Conservation (phyloP, 2,329 filamentous ascomycete genomes). For the Amauroascus verrucosus region DNA sequence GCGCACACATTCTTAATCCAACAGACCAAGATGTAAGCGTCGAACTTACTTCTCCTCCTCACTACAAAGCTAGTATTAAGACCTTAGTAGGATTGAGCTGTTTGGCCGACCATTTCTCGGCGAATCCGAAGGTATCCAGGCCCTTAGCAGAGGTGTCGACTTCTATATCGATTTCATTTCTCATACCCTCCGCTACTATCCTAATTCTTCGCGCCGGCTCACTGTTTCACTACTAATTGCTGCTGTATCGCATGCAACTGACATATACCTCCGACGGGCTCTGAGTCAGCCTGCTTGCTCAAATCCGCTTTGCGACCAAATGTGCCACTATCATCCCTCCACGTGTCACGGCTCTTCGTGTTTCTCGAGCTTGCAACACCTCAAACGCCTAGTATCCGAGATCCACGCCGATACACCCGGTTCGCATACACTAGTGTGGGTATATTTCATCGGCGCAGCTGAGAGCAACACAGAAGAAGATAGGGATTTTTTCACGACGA, state of each 20-base stretch:
- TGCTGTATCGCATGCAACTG: neutral
- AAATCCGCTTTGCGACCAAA: too few species aligned
- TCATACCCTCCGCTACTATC: neutral
- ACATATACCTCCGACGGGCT: neutral
- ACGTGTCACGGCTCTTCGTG: too few species aligned
- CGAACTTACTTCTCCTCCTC: neutral
- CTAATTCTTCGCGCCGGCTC: neutral
- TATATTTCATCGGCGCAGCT: conserved; percentile 4
- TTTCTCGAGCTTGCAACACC: neutral
- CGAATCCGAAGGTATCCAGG: conserved; percentile 3
- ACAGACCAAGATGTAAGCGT: neutral
- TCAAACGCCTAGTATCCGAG: neutral
- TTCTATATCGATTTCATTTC: neutral
- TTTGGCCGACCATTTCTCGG: conserved; percentile 3
- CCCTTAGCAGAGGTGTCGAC: neutral
- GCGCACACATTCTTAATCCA: conserved; percentile 1
- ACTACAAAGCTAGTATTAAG: neutral
- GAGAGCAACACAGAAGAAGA: neutral
- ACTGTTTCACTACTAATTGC: neutral
- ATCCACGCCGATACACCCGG: neutral
- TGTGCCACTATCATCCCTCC: too few species aligned
- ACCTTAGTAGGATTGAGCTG: neutral
- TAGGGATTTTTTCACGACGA: neutral
- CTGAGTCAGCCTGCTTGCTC: neutral
- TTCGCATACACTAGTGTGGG: neutral